These are phyloP conservation scores for Cydonia oblonga DNA, from an alignment of 331 rosid species.

Conservation along the genomic window DNA sequence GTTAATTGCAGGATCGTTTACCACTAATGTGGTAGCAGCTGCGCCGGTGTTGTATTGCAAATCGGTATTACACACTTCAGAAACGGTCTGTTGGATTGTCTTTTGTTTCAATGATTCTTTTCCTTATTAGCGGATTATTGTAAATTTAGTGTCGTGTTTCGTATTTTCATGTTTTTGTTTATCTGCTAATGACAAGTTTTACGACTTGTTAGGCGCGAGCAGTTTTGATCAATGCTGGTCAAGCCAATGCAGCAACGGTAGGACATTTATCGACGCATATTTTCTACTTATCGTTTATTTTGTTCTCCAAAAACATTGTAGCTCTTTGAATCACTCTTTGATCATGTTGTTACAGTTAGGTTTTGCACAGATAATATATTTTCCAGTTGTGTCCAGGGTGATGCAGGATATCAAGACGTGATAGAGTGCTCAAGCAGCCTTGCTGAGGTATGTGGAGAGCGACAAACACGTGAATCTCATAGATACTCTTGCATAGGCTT, in stretches of 20 bases:
- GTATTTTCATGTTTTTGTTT: background rate
- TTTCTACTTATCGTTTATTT: background rate
- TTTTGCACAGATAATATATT: conserved; percentile 13
- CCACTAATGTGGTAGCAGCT: conserved; percentile 85
- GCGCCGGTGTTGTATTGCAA: conserved; percentile 92
- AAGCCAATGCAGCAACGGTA: conserved; percentile 97
- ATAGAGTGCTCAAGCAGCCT: conserved; percentile 51
- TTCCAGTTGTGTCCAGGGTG: conserved; percentile 55
- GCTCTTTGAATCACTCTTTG: background rate
- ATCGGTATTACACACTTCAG: conserved; percentile 28
- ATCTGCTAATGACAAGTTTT: conserved; percentile 1
- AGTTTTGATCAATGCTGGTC: conserved; percentile 92
- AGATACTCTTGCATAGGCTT: background rate
- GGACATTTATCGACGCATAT: background rate
- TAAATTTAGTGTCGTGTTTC: background rate
- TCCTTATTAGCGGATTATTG: background rate
- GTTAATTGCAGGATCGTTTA: conserved; percentile 50
- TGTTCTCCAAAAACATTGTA: background rate
- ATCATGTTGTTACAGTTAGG: background rate
- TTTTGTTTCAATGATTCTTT: background rate
- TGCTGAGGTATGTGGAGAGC: conserved; percentile 44
- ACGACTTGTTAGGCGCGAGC: conserved; percentile 57
- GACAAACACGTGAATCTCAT: background rate
- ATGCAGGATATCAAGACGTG: conserved; percentile 70
- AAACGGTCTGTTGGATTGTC: conserved; percentile 33